Conservation (phyloP, 331 rosid genomes). For the Cucumis variabilis region DNA sequence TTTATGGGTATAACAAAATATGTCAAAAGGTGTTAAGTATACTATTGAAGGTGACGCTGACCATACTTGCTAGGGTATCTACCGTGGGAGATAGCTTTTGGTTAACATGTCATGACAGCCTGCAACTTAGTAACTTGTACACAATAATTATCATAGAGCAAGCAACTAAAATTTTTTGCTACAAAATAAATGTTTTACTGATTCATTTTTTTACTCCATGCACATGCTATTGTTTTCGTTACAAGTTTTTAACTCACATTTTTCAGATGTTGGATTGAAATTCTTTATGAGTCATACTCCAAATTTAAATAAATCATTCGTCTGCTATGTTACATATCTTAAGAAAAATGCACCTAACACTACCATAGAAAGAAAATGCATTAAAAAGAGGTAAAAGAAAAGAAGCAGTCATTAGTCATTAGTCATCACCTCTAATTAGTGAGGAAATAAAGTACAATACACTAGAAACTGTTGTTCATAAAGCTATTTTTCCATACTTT, state of each 20-base stretch:
- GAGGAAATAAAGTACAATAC: too few relatives aligned
- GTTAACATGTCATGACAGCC: conserved; percentile 43
- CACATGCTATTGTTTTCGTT: conserved; percentile 36
- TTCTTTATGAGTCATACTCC: conserved; percentile 1
- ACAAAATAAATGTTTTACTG: conserved; percentile 20
- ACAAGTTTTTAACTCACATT: conserved; percentile 38
- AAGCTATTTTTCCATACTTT: too few relatives aligned
- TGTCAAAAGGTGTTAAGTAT: too few relatives aligned
- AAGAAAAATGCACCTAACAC: background rate
- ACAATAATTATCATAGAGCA: conserved; percentile 52
- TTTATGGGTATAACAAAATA: too few relatives aligned
- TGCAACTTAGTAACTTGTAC: conserved; percentile 52
- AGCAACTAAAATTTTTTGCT: conserved; percentile 49
- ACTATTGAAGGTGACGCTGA: too few relatives aligned
- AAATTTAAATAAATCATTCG: conserved; percentile 5
- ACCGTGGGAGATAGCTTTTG: conserved; percentile 74
- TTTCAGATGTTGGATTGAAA: conserved; percentile 37
- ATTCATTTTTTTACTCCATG: conserved; percentile 38
- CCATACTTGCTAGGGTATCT: too few relatives aligned
- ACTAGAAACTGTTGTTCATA: too few relatives aligned
- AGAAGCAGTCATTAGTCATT: background rate
- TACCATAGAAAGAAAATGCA: background rate
- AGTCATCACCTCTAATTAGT: background rate
- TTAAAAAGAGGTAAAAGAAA: background rate
- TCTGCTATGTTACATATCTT: conserved; percentile 4